Conservation (phyloP, 192 early-diverging fungal species). For the Podila minutissima region DNA sequence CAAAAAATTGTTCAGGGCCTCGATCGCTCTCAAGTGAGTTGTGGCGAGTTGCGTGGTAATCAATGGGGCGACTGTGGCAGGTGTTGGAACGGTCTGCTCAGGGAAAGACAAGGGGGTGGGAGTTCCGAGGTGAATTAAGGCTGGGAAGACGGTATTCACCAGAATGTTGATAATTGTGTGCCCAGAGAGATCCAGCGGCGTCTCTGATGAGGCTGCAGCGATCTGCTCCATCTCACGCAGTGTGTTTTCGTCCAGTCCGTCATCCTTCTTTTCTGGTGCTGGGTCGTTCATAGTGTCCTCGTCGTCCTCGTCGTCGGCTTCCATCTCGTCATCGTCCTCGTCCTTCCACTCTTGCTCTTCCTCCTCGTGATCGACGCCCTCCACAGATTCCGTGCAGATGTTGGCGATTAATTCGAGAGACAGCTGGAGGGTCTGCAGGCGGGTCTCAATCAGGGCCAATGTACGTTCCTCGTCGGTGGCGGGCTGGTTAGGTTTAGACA, state of each 20-base stretch:
- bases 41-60: slow-evolving; percentile 63
- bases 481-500: slow-evolving; percentile 46
- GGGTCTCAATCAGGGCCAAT: slow-evolving; percentile 59
- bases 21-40: slow-evolving; percentile 73
- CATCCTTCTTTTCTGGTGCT: slow-evolving; percentile 52
- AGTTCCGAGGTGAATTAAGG: slow-evolving; percentile 57
- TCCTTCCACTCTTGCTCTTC: slow-evolving; percentile 31
- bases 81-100: slow-evolving; percentile 44
- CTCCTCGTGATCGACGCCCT: slow-evolving; percentile 43
- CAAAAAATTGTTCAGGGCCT: slow-evolving; percentile 81
- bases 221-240: slow-evolving; percentile 56
- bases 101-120: slow-evolving; percentile 62
- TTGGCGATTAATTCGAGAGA: slow-evolving; percentile 87
- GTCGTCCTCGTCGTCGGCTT: slow-evolving; percentile 56
- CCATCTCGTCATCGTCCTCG: slow-evolving; percentile 51
- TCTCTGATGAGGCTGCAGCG: slow-evolving; percentile 47
- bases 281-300: slow-evolving; percentile 54
- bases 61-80: slow-evolving; percentile 33
- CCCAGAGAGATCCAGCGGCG: slow-evolving; percentile 52
- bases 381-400: slow-evolving; percentile 75
- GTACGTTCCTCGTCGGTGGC: slow-evolving; percentile 30
- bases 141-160: slow-evolving; percentile 58
- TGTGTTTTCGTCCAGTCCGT: slow-evolving; percentile 53
- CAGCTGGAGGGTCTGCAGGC: slow-evolving; percentile 72
- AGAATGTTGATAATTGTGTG: slow-evolving; percentile 59